Percentiles rank a stretch among this genome's conserved stretches.
phyloP scores from a whole-genome alignment of 306 rosid species.

The Vigna reflexopilosa region DNA sequence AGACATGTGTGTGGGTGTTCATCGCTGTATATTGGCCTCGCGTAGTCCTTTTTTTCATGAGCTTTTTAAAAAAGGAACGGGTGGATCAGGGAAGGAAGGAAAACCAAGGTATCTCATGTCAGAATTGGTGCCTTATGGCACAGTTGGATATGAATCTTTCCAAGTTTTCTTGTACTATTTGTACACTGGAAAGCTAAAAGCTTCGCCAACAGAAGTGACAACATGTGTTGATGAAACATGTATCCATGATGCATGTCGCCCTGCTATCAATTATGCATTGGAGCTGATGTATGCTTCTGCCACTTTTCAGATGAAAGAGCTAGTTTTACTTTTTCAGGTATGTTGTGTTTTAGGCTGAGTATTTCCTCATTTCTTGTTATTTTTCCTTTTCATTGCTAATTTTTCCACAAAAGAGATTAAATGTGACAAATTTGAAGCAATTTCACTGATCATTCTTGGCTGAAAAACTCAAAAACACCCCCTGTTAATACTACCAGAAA shows the following conservation, averaged over 20 bases:
- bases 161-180: slow-evolving; percentile 75
- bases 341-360: slow-evolving; percentile 32
- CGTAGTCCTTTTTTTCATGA: slow-evolving; percentile 79
- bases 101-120: slow-evolving; percentile 75
- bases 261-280: slow-evolving; percentile 80
- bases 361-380: slow-evolving; percentile 1
- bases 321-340: slow-evolving; percentile 86
- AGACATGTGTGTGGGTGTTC: slow-evolving; percentile 65
- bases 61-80: slow-evolving; percentile 68
- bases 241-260: slow-evolving; percentile 82
- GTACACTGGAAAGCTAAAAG: slow-evolving; percentile 85
- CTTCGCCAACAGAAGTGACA: slow-evolving; percentile 76
- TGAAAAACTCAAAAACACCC: neutral
- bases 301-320: slow-evolving; percentile 86
- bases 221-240: slow-evolving; percentile 83
- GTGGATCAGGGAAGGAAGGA: slow-evolving; percentile 55
- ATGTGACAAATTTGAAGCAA: neutral
- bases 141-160: slow-evolving; percentile 77
- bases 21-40: slow-evolving; percentile 82
- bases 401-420: slow-evolving; percentile 9
- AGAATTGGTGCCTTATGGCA: slow-evolving; percentile 69
- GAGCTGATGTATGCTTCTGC: slow-evolving; percentile 91
- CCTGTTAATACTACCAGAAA: neutral
- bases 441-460: neutral
- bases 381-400: neutral